A percentile compares a stretch with the other conserved stretches of the same genome.
phyloP scores from a whole-genome alignment of 805 yeast species.

The Candida oleophila region DNA sequence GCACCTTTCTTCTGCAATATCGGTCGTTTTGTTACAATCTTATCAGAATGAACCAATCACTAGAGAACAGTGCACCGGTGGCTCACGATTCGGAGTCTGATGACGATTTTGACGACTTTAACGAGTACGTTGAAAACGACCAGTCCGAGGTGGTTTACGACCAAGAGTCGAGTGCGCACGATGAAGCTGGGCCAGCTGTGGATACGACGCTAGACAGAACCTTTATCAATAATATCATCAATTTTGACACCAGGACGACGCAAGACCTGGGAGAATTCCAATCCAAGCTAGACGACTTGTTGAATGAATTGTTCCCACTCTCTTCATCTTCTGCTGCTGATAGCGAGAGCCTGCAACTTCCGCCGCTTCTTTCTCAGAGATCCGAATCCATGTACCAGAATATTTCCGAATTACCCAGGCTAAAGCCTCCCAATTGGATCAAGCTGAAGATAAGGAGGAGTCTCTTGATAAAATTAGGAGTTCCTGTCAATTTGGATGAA shows the following conservation, averaged over 20 bases:
- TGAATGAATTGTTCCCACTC: constrained; percentile 15
- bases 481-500: constrained; percentile 73
- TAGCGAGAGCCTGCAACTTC: too few species aligned
- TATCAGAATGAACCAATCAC: too few species aligned
- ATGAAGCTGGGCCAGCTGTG: constrained; percentile 4
- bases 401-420: constrained; percentile 47
- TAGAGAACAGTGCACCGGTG: background rate
- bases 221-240: background rate
- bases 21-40: too few species aligned
- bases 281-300: constrained; percentile 7
- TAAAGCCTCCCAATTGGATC: constrained; percentile 68
- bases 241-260: background rate
- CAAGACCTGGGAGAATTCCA: constrained; percentile 1
- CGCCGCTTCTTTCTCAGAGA: constrained; percentile 24
- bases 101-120: constrained; percentile 13
- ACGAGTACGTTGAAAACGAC: constrained; percentile 8
- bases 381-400: constrained; percentile 43
- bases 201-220: background rate
- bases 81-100: constrained; percentile 3
- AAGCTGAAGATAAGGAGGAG: constrained; percentile 63
- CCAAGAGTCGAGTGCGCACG: constrained; percentile 23
- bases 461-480: constrained; percentile 61
- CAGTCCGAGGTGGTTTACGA: constrained; percentile 16
- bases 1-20: too few species aligned
- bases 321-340: too few species aligned